A percentile compares a stretch with the other conserved stretches of the same genome.
Conservation (phyloP, 345 rosid species). For the Zanthoxylum bungeanum region DNA sequence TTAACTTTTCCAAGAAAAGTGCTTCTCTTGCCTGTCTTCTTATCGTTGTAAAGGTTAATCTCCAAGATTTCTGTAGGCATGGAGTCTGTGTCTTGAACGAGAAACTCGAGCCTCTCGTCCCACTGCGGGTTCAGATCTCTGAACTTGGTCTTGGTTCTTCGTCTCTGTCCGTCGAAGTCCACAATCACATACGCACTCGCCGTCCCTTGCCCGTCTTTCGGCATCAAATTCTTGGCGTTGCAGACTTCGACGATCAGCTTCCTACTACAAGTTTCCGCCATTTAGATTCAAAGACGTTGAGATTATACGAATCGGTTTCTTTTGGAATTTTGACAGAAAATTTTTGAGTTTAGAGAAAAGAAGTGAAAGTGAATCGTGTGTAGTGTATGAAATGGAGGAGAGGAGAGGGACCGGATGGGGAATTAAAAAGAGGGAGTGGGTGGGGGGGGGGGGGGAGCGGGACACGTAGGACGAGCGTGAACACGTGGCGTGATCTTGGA, state of each 20-base stretch:
- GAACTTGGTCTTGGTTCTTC: constrained; percentile 76
- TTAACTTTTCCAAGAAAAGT: constrained; percentile 79
- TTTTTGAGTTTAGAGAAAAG: background rate
- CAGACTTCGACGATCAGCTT: constrained; percentile 77
- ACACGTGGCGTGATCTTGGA: constrained; percentile 34
- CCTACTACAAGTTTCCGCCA: constrained; percentile 55
- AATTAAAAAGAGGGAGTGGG: constrained; percentile 21
- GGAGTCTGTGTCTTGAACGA: constrained; percentile 55
- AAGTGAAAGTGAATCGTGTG: background rate
- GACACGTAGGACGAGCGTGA: constrained; percentile 17
- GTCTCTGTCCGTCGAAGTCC: constrained; percentile 79
- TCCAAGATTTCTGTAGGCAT: constrained; percentile 64
- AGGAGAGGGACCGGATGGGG: constrained; percentile 9
- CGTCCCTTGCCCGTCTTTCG: constrained; percentile 91
- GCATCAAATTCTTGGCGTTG: constrained; percentile 83
- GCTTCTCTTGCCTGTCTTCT: constrained; percentile 60
- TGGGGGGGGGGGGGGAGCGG: constrained; percentile 26
- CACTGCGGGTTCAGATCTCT: constrained; percentile 85
- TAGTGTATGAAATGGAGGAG: background rate
- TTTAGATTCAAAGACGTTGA: constrained; percentile 15
- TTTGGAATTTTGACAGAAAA: constrained; percentile 6
- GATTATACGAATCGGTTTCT: background rate
- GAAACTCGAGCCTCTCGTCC: constrained; percentile 86
- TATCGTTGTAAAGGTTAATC: constrained; percentile 79
- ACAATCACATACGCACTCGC: constrained; percentile 82